Percentiles rank a stretch among this genome's conserved stretches.
These are phyloP conservation scores for Immersiporthe knoxdaviesiana DNA, from an alignment of 2,329 filamentous ascomycete species.

Conservation along the genomic window DNA sequence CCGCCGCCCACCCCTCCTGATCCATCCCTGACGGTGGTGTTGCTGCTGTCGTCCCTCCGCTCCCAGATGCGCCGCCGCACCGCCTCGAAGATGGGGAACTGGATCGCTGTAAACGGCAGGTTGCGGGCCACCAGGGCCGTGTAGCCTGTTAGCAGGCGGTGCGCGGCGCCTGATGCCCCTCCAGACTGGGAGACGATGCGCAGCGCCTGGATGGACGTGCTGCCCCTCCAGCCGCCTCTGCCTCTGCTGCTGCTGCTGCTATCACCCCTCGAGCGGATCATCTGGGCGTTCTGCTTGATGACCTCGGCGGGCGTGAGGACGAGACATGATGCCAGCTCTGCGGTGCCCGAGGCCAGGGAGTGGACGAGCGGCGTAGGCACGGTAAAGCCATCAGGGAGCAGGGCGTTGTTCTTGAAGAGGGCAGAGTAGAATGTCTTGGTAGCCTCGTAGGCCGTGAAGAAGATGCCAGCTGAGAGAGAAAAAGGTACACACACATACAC, in stretches of 20 bases:
- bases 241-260: background rate
- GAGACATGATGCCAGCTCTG: constrained; percentile 82
- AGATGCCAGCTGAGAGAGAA: constrained; percentile 68
- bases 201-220: constrained; percentile 54
- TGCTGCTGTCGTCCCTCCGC: constrained; percentile 30
- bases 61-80: constrained; percentile 60
- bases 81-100: constrained; percentile 85
- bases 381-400: constrained; percentile 27
- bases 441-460: constrained; percentile 88
- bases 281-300: constrained; percentile 92
- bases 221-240: constrained; percentile 33
- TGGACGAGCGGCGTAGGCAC: constrained; percentile 73
- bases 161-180: constrained; percentile 49
- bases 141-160: constrained; percentile 73
- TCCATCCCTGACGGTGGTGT: constrained; percentile 19
- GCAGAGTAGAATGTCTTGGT: constrained; percentile 66
- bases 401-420: constrained; percentile 44
- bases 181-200: constrained; percentile 49
- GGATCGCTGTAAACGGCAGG: constrained; percentile 82
- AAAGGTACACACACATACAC: background rate
- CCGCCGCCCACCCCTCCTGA: constrained; percentile 41
- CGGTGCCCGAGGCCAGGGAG: constrained; percentile 71
- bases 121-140: constrained; percentile 81
- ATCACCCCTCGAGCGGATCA: constrained; percentile 56
- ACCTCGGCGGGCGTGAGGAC: constrained; percentile 89